Percentiles rank a stretch among this genome's conserved stretches.
These are phyloP conservation scores for Aspergillus hiratsukae DNA, from an alignment of 2,329 filamentous ascomycete species.

Conservation along the genomic window DNA sequence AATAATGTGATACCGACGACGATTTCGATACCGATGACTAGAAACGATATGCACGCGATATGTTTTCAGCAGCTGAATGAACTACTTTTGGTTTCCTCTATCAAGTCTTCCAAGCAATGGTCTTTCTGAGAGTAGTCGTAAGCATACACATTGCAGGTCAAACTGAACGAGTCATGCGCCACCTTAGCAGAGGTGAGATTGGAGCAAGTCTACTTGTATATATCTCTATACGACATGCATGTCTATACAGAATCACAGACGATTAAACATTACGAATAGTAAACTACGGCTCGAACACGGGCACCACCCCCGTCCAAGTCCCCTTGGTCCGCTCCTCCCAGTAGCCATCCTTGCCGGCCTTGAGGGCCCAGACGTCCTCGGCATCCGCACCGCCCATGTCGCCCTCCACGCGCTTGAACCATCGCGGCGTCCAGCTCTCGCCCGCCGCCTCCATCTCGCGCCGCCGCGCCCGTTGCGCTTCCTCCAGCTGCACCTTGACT, in stretches of 20 bases:
- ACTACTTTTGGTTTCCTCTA: neutral
- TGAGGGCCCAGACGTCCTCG: slow-evolving; percentile 63
- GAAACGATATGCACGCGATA: neutral
- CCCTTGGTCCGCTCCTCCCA: slow-evolving; percentile 79
- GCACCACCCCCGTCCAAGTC: slow-evolving; percentile 58
- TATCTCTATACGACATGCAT: neutral
- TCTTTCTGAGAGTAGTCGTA: neutral
- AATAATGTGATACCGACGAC: neutral
- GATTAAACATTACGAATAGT: neutral
- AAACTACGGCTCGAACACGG: slow-evolving; percentile 47
- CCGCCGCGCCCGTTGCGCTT: slow-evolving; percentile 72
- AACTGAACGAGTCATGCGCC: too few species aligned
- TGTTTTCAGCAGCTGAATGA: neutral
- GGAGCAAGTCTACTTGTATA: neutral
- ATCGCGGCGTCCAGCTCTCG: slow-evolving; percentile 68
- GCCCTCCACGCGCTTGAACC: slow-evolving; percentile 69
- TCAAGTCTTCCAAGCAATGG: neutral
- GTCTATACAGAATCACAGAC: neutral
- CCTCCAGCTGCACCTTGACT: slow-evolving; percentile 78
- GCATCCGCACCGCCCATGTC: slow-evolving; percentile 26
- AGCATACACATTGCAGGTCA: neutral
- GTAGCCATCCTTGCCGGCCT: slow-evolving; percentile 78
- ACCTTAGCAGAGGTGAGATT: neutral
- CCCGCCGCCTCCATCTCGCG: slow-evolving; percentile 71
- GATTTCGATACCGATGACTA: neutral